Evolutionary conservation across 441 rosid genomes (phyloP).

Genomic region (Manihot esculenta): DNA sequence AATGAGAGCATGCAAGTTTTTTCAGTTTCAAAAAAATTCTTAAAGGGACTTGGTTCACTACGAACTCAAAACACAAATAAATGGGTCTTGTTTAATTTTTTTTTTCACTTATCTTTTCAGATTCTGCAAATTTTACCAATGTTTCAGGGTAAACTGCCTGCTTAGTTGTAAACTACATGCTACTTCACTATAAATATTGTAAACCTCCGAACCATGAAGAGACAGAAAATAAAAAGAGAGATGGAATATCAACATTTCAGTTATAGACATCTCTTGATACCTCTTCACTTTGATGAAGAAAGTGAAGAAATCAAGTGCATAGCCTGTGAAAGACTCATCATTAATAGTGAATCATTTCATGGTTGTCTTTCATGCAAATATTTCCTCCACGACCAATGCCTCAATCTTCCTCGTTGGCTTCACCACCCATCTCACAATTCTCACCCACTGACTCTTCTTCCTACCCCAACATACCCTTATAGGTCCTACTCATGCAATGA

Average conservation of each 20-base stretch:
- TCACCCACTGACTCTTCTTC: not conserved
- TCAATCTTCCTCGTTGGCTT: not conserved
- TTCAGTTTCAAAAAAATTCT: too few species aligned
- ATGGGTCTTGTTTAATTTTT: too few species aligned
- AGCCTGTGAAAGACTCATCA: not conserved
- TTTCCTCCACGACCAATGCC: conserved; percentile 4
- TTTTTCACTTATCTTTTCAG: too few species aligned
- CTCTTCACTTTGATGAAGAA: not conserved
- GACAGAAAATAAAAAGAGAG: not conserved
- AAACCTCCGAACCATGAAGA: not conserved
- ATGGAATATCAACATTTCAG: not conserved
- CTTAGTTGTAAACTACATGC: not conserved
- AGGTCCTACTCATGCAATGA: not conserved
- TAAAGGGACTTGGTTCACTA: too few species aligned
- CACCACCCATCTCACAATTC: not conserved
- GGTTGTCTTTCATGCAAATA: not conserved
- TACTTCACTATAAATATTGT: not conserved
- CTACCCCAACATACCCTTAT: not conserved
- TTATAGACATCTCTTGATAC: not conserved
- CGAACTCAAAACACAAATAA: too few species aligned
- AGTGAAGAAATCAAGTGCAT: not conserved
- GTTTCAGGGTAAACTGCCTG: too few species aligned
- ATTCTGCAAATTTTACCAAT: too few species aligned
- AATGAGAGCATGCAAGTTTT: too few species aligned
- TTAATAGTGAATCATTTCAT: not conserved